These are phyloP conservation scores for Cicer bijugum DNA, from an alignment of 306 rosid species.

Conservation along the genomic window DNA sequence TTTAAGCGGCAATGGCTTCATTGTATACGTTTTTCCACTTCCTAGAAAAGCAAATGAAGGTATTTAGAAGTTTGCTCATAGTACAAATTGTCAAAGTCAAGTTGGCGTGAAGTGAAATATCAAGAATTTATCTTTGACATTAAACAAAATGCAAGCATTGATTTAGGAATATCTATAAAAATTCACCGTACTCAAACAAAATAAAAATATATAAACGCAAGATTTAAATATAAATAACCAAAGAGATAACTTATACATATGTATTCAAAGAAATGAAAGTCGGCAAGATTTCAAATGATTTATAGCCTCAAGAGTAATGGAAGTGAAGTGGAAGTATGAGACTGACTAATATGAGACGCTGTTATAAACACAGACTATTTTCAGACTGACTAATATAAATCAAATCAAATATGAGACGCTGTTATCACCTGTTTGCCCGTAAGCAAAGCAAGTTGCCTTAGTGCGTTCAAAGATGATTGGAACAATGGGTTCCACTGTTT, in stretches of 20 bases:
- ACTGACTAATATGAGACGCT: no score
- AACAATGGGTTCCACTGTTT: slow-evolving; percentile 99
- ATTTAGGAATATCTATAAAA: slow-evolving; percentile 22
- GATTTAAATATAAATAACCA: background rate
- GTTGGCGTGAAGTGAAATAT: slow-evolving; percentile 16
- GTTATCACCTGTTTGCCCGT: slow-evolving; percentile 93
- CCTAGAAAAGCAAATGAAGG: slow-evolving; percentile 59
- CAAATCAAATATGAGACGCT: slow-evolving; percentile 41
- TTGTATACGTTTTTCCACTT: slow-evolving; percentile 94
- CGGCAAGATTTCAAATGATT: background rate
- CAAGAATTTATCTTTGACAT: slow-evolving; percentile 13
- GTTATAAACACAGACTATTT: background rate
- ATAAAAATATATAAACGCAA: background rate
- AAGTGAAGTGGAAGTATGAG: background rate
- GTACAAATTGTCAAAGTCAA: slow-evolving; percentile 26
- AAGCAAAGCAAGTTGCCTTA: slow-evolving; percentile 98
- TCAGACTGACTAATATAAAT: slow-evolving; percentile 34
- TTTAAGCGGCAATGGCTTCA: slow-evolving; percentile 96
- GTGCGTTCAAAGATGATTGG: slow-evolving; percentile 97
- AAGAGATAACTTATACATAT: slow-evolving; percentile 12
- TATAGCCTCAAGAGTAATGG: slow-evolving; percentile 5
- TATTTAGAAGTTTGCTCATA: slow-evolving; percentile 31
- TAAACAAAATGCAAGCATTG: slow-evolving; percentile 25
- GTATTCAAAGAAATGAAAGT: slow-evolving; percentile 18
- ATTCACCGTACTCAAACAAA: slow-evolving; percentile 18